phyloP scores from a whole-genome alignment of 768 basidiomycete species.

The Tephrocybe sp. region DNA sequence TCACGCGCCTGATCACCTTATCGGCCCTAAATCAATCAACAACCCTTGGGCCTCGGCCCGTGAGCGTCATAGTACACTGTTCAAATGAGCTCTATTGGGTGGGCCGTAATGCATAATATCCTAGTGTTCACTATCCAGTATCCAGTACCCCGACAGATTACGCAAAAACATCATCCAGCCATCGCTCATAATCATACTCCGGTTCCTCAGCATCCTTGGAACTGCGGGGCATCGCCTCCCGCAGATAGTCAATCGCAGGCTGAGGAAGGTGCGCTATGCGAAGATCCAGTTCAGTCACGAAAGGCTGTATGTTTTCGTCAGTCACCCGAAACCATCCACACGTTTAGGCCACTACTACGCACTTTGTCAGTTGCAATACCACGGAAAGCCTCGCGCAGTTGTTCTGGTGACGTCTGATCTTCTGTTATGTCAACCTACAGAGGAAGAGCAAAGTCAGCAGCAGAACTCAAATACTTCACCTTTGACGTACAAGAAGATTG shows the following conservation, averaged over 20 bases:
- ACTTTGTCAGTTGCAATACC: slow-evolving; percentile 91
- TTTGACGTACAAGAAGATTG: slow-evolving; percentile 70
- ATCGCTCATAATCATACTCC: slow-evolving; percentile 79
- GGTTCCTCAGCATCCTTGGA: slow-evolving; percentile 54
- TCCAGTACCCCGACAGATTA: slow-evolving; percentile 25
- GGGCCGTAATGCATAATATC: too few species aligned
- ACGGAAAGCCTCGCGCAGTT: slow-evolving; percentile 90
- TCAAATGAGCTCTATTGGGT: too few species aligned
- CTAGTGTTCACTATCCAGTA: neutral
- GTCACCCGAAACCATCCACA: slow-evolving; percentile 8
- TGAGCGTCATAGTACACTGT: too few species aligned
- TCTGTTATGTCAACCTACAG: slow-evolving; percentile 89
- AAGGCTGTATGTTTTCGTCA: slow-evolving; percentile 53
- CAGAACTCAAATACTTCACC: slow-evolving; percentile 3
- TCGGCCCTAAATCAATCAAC: slow-evolving; percentile 2
- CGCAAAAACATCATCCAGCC: slow-evolving; percentile 77
- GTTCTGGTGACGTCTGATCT: slow-evolving; percentile 91
- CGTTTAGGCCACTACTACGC: too few species aligned
- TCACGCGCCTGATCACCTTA: slow-evolving; percentile 18
- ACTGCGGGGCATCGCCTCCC: slow-evolving; percentile 71
- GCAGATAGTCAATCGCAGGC: slow-evolving; percentile 75
- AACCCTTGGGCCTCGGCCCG: too few species aligned
- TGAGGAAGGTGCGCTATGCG: slow-evolving; percentile 77
- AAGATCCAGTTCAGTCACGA: slow-evolving; percentile 91
- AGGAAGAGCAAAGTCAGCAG: neutral